A percentile compares a stretch with the other conserved stretches of the same genome.
These are phyloP conservation scores for Suillus spraguei DNA, from an alignment of 768 basidiomycete species.

Conservation along the genomic window DNA sequence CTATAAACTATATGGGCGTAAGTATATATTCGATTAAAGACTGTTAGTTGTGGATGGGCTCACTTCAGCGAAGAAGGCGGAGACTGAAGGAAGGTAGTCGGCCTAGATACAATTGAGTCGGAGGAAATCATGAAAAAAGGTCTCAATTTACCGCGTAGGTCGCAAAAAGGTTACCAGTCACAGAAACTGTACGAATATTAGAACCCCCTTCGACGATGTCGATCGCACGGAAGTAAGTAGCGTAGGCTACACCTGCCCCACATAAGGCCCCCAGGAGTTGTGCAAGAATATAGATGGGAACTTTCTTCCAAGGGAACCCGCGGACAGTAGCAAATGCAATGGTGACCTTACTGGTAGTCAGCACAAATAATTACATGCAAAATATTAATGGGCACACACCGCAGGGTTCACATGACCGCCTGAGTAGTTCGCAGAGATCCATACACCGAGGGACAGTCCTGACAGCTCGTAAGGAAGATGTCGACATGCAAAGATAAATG, in stretches of 20 bases:
- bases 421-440: conserved; percentile 63
- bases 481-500: neutral
- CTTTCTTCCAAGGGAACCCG: conserved; percentile 74
- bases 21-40: neutral
- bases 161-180: conserved; percentile 53
- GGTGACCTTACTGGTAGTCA: conserved; percentile 47
- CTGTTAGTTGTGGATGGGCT: conserved; percentile 1
- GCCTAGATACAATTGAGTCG: conserved; percentile 20
- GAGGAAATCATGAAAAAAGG: neutral
- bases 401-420: conserved; percentile 72
- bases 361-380: neutral
- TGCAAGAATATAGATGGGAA: conserved; percentile 61
- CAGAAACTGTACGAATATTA: conserved; percentile 47
- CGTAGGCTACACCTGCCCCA: conserved; percentile 55
- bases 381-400: conserved; percentile 33
- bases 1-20: conserved; percentile 42
- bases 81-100: conserved; percentile 39
- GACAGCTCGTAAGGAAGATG: conserved; percentile 4
- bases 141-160: conserved; percentile 50
- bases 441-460: conserved; percentile 64
- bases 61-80: conserved; percentile 44
- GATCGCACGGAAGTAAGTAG: conserved; percentile 62
- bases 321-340: conserved; percentile 63
- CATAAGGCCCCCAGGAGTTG: conserved; percentile 57
- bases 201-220: conserved; percentile 54